phyloP scores from a whole-genome alignment of 805 yeast species.

The Yarrowia keelungensis region DNA sequence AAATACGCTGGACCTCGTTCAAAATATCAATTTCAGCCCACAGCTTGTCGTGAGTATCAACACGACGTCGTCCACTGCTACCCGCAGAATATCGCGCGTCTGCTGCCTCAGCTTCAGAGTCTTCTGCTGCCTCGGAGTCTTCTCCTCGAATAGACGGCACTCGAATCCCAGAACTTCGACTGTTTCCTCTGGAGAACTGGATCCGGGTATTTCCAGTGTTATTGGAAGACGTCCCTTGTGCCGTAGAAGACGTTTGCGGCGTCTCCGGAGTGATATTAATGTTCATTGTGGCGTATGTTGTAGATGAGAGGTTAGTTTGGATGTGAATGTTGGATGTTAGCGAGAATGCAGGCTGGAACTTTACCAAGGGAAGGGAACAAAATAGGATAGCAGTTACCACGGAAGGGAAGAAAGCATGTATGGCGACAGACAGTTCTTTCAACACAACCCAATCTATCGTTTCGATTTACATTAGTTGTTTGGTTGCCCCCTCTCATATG shows the following conservation, averaged over 20 bases:
- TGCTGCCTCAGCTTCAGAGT: constrained; percentile 17
- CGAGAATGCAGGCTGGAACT: constrained; percentile 2
- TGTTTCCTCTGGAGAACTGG: constrained; percentile 27
- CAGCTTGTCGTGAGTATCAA: constrained; percentile 72
- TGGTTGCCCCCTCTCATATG: too few relatives aligned
- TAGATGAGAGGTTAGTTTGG: not conserved
- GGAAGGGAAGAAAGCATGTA: too few relatives aligned
- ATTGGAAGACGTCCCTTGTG: constrained; percentile 1
- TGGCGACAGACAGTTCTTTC: not conserved
- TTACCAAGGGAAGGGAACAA: not conserved
- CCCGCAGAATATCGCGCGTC: constrained; percentile 17
- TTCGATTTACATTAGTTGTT: too few relatives aligned
- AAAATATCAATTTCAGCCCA: constrained; percentile 90
- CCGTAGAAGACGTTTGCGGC: constrained; percentile 8
- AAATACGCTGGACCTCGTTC: constrained; percentile 75
- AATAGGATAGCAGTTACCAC: too few relatives aligned
- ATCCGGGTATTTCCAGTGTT: not conserved
- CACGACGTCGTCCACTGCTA: constrained; percentile 44
- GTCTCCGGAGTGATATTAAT: constrained; percentile 19
- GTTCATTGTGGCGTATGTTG: constrained; percentile 7
- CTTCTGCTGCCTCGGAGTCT: constrained; percentile 21
- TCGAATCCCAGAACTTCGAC: constrained; percentile 26
- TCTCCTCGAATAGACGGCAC: constrained; percentile 32
- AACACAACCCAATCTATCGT: too few relatives aligned
- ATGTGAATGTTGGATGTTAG: not conserved